Evolutionary conservation across 1,284 basidiomycete genomes (phyloP).

Genomic region (Cryptococcus sp.): DNA sequence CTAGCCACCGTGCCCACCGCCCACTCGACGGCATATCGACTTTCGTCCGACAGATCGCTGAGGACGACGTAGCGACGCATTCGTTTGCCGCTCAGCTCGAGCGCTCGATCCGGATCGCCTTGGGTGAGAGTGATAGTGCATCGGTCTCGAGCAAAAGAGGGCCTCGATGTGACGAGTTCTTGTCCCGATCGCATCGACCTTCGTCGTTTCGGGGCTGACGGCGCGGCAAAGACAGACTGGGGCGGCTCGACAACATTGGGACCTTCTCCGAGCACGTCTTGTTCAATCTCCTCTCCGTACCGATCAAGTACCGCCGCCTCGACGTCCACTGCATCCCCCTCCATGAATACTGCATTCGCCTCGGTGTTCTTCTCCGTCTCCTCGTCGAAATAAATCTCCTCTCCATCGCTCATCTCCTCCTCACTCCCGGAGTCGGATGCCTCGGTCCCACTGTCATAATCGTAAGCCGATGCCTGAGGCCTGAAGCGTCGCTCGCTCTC

Average conservation of each 20-base stretch:
- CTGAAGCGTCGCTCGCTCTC: constrained; percentile 48
- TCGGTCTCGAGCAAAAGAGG: constrained; percentile 81
- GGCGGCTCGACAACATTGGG: constrained; percentile 69
- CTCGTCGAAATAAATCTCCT: constrained; percentile 59
- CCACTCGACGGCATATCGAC: constrained; percentile 87
- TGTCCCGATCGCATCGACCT: constrained; percentile 35
- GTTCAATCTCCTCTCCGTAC: constrained; percentile 52
- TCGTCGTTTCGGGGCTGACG: constrained; percentile 16
- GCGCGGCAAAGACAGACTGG: constrained; percentile 34
- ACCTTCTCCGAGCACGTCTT: constrained; percentile 49
- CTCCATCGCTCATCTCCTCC: constrained; percentile 45
- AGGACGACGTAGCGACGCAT: constrained; percentile 77
- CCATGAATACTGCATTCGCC: constrained; percentile 59
- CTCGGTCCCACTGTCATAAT: constrained; percentile 31
- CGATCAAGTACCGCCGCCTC: constrained; percentile 47
- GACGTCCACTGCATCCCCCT: constrained; percentile 32
- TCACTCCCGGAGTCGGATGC: constrained; percentile 40
- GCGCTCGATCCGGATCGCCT: constrained; percentile 62
- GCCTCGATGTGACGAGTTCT: constrained; percentile 61
- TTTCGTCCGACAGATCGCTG: constrained; percentile 89
- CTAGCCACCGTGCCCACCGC: constrained; percentile 91
- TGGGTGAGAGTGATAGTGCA: constrained; percentile 87
- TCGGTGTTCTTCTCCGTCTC: constrained; percentile 68
- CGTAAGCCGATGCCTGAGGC: constrained; percentile 43
- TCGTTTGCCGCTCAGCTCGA: constrained; percentile 55